Conservation (phyloP, 2,329 filamentous ascomycete species). For the Fusarium sterilihyphosum region DNA sequence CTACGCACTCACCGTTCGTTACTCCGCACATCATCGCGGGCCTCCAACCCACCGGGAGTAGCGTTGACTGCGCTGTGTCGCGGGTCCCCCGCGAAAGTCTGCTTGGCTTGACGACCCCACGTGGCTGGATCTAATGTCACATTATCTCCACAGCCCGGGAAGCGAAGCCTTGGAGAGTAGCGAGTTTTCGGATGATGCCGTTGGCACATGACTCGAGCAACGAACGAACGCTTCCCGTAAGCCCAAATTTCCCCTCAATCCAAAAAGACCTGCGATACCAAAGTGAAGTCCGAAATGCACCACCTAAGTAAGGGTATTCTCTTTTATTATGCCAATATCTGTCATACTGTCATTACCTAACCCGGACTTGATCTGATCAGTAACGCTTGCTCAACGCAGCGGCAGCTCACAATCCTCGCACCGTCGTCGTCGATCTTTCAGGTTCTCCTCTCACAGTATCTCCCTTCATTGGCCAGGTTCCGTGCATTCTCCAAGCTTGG, state of each 20-base stretch:
- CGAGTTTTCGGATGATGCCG: not conserved
- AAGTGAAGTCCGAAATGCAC: not conserved
- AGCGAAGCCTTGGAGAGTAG: rapidly evolving
- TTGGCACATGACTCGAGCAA: rapidly evolving
- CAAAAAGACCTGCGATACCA: too few species aligned
- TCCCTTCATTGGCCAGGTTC: not conserved
- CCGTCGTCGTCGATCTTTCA: not conserved
- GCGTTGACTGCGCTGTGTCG: not conserved
- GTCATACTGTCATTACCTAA: too few species aligned
- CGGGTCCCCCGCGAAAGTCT: not conserved
- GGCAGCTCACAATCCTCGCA: not conserved
- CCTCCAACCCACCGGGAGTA: too few species aligned
- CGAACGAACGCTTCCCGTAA: not conserved
- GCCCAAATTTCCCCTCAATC: not conserved
- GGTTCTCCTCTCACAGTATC: not conserved
- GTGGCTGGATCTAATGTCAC: not conserved
- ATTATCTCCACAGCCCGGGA: not conserved
- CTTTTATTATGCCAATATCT: rapidly evolving
- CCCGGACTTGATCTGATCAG: slow-evolving; percentile 1
- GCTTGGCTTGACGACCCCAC: not conserved
- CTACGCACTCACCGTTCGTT: not conserved
- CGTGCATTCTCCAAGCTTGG: not conserved
- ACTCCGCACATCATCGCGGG: not conserved
- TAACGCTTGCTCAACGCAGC: not conserved
- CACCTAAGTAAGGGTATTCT: too few species aligned